These are phyloP conservation scores for Smallanthus sonchifolius DNA, from an alignment of 129 eudicot genomes.

Conservation along the genomic window DNA sequence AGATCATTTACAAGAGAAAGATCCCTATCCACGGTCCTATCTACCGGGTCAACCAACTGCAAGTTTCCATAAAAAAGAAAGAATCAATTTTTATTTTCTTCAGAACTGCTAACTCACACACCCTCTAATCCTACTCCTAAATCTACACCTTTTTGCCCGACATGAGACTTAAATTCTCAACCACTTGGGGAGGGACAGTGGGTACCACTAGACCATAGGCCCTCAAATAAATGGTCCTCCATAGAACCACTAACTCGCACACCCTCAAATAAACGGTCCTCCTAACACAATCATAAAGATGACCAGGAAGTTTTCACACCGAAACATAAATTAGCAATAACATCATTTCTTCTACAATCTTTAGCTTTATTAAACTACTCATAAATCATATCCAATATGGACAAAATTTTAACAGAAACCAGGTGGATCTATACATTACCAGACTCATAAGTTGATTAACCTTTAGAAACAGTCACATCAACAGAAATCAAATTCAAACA, in stretches of 20 bases:
- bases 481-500: neutral
- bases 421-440: conserved; percentile 4
- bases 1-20: conserved; percentile 73
- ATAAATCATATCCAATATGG: neutral
- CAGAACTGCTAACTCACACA: no score
- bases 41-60: conserved; percentile 97
- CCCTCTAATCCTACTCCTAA: no score
- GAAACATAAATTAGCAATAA: neutral
- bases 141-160: no score
- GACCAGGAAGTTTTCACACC: neutral
- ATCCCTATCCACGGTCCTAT: conserved; percentile 86
- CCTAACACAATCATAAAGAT: neutral
- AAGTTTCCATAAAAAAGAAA: neutral
- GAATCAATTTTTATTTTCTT: neutral
- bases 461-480: neutral
- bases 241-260: no score
- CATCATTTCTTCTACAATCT: neutral
- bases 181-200: no score
- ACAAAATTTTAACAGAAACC: neutral
- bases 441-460: neutral
- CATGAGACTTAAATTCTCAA: no score
- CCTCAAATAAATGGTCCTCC: no score
- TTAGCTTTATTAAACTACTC: neutral
- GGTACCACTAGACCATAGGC: no score
- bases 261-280: neutral